phyloP scores from a whole-genome alignment of 139 green algal genomes.

The Chlorella sp. region DNA sequence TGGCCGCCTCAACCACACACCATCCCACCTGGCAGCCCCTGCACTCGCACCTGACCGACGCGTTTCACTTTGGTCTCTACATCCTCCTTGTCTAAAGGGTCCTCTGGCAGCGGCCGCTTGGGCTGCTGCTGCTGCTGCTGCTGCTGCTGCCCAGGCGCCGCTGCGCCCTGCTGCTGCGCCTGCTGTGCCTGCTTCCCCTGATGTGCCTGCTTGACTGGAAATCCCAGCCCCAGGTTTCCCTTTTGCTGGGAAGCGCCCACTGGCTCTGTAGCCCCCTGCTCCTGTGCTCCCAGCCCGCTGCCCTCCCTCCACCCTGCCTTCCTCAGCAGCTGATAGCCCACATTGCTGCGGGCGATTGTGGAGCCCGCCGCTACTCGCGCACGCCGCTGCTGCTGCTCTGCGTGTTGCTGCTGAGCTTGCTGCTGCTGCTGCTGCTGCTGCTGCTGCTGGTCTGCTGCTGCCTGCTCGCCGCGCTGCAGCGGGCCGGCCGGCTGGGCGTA shows the following conservation, averaged over 20 bases:
- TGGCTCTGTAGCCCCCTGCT: slow-evolving; percentile 56
- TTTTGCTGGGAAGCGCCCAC: slow-evolving; percentile 29
- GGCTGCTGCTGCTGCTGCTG: background rate
- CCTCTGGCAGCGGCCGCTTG: slow-evolving; percentile 20
- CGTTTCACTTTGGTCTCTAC: slow-evolving; percentile 38
- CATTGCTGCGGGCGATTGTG: slow-evolving; percentile 29
- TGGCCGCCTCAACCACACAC: background rate
- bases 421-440: slow-evolving; percentile 4
- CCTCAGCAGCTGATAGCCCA: slow-evolving; percentile 52
- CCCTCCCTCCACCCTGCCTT: slow-evolving; percentile 67
- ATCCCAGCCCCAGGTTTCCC: slow-evolving; percentile 45
- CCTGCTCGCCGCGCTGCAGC: background rate
- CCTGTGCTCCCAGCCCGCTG: slow-evolving; percentile 51
- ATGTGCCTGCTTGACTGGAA: slow-evolving; percentile 8
- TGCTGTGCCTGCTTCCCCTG: background rate
- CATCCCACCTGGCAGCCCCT: background rate
- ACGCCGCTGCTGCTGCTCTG: background rate
- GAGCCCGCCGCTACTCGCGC: background rate
- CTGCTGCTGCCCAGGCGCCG: background rate
- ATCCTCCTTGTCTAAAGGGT: slow-evolving; percentile 35
- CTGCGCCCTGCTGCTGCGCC: background rate
- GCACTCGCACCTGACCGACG: slow-evolving; percentile 37
- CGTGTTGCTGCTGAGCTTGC: slow-evolving; percentile 5
- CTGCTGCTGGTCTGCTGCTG: background rate
- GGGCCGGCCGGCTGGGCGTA: slow-evolving; percentile 18